phyloP scores from a whole-genome alignment of 768 basidiomycete species.

The Kondoa malvinella region DNA sequence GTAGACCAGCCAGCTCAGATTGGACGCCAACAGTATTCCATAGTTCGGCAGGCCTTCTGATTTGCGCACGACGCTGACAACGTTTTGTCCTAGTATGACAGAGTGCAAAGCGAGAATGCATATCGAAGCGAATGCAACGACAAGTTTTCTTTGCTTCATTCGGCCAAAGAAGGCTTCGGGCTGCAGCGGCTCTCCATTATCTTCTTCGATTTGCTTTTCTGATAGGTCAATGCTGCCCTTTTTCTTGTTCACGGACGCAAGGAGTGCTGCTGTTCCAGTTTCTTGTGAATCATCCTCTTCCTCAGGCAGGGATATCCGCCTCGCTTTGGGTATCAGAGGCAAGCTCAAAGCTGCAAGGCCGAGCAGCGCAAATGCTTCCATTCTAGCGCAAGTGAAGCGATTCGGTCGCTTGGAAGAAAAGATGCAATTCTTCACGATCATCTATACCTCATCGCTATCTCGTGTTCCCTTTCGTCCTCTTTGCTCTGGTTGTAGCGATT shows the following conservation, averaged over 20 bases:
- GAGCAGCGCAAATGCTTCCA: background rate
- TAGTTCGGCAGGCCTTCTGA: background rate
- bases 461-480: too few species aligned
- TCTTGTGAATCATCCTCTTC: background rate
- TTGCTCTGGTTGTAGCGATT: too few species aligned
- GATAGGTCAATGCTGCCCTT: background rate
- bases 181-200: background rate
- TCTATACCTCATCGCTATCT: too few species aligned
- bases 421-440: too few species aligned
- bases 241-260: background rate
- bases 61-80: background rate
- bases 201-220: background rate
- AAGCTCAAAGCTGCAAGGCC: background rate
- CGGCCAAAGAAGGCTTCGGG: background rate
- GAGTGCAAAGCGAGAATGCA: background rate
- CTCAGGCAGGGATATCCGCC: background rate
- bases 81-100: background rate
- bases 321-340: background rate
- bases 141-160: background rate
- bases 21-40: background rate
- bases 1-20: background rate
- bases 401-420: background rate
- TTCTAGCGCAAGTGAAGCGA: background rate
- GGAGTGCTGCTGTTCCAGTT: background rate
- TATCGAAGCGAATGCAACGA: background rate